phyloP scores from a whole-genome alignment of 768 basidiomycete species.

The Rhodotorula graminis region DNA sequence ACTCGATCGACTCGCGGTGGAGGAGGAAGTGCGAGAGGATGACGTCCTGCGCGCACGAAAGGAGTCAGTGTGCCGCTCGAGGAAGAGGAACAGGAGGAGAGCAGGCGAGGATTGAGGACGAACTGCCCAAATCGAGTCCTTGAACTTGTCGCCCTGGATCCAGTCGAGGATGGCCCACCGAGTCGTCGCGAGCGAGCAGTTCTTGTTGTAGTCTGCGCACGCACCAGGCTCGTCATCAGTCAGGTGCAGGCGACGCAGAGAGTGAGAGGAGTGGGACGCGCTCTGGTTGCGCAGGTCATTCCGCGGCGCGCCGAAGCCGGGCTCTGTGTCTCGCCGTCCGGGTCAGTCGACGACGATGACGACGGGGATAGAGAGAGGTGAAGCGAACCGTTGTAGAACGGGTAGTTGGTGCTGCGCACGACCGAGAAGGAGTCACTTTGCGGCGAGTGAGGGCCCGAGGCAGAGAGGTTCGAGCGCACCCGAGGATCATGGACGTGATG shows the following conservation, averaged over 20 bases:
- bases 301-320: conserved; percentile 37
- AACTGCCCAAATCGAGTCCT: conserved; percentile 54
- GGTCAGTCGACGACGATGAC: neutral
- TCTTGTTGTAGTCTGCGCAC: conserved; percentile 52
- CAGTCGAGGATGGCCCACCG: conserved; percentile 58
- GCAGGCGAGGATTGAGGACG: conserved; percentile 34
- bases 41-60: conserved; percentile 50
- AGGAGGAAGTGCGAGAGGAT: conserved; percentile 55
- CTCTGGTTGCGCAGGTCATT: conserved; percentile 14
- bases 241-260: too few relatives aligned
- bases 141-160: conserved; percentile 51
- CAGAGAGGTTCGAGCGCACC: neutral
- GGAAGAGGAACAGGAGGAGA: neutral
- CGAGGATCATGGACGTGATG: conserved; percentile 43
- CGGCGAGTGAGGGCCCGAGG: too few relatives aligned
- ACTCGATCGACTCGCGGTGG: neutral
- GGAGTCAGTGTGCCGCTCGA: too few relatives aligned
- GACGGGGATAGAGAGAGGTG: neutral
- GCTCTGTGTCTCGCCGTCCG: conserved; percentile 44
- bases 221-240: conserved; percentile 12
- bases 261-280: too few relatives aligned
- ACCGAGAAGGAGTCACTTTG: neutral
- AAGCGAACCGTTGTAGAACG: conserved; percentile 54
- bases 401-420: conserved; percentile 52
- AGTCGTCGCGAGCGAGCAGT: conserved; percentile 52